phyloP scores from a whole-genome alignment of 225 moss, liverwort and hornwort species.

The Straminergon stramineum region DNA sequence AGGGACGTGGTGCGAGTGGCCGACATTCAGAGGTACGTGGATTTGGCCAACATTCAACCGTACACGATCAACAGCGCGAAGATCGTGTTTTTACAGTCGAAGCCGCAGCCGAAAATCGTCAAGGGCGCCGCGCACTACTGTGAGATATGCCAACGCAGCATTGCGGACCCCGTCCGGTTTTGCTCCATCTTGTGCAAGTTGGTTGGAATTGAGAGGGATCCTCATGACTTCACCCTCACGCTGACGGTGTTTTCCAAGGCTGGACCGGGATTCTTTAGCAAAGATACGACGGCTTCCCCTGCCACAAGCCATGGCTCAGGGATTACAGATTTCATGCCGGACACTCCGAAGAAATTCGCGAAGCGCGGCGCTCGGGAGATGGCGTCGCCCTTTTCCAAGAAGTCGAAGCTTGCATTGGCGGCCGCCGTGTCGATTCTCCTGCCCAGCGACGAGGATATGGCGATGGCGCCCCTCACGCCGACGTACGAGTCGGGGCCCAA shows the following conservation, averaged over 20 bases:
- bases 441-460: conserved; percentile 14
- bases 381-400: conserved; percentile 13
- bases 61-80: conserved; percentile 53
- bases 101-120: conserved; percentile 35
- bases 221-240: conserved; percentile 34
- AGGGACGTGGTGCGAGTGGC: conserved; percentile 47
- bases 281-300: conserved; percentile 11
- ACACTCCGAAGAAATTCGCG: conserved; percentile 22
- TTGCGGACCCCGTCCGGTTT: conserved; percentile 41
- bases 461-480: conserved; percentile 18
- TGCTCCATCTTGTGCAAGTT: conserved; percentile 51
- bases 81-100: conserved; percentile 50
- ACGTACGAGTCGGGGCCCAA: conserved; percentile 22
- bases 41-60: conserved; percentile 35
- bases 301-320: conserved; percentile 27
- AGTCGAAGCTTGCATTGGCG: conserved; percentile 16
- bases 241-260: conserved; percentile 19
- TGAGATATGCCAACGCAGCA: conserved; percentile 43
- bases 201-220: conserved; percentile 24
- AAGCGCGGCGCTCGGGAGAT: conserved; percentile 12
- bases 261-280: conserved; percentile 27
- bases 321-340: conserved; percentile 26
- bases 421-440: background rate
- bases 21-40: conserved; percentile 35
- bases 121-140: conserved; percentile 46